phyloP scores from a whole-genome alignment of 2,329 filamentous ascomycete genomes.

The Arthrinium phaeospermum region DNA sequence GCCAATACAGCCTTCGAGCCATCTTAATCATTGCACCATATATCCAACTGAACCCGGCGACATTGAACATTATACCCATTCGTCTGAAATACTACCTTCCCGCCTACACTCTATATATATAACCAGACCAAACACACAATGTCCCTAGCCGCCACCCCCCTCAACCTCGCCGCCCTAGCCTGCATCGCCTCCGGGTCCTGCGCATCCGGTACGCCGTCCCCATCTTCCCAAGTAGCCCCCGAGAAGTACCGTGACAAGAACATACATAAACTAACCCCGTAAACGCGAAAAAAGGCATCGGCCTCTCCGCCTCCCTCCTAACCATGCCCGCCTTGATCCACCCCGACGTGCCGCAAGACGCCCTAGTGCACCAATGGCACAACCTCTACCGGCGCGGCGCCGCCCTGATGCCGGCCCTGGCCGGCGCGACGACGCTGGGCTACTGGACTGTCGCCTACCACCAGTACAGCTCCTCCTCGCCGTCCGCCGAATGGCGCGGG shows the following conservation, averaged over 20 bases:
- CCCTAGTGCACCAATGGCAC: conserved; percentile 44
- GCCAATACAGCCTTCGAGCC: too few species aligned
- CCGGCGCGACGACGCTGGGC: conserved; percentile 37
- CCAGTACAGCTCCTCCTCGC: conserved; percentile 28
- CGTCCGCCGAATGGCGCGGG: conserved; percentile 39
- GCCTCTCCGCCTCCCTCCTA: conserved; percentile 43
- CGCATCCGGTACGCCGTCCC: neutral
- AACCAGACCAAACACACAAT: neutral
- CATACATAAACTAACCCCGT: neutral
- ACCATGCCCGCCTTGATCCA: conserved; percentile 39
- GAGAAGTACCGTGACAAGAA: too few species aligned
- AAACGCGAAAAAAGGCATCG: conserved; percentile 39
- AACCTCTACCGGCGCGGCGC: conserved; percentile 44
- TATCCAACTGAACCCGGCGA: neutral
- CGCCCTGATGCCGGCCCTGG: conserved; percentile 44
- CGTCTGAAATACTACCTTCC: neutral
- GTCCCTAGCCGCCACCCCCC: neutral
- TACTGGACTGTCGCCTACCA: conserved; percentile 46
- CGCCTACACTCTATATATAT: too few species aligned
- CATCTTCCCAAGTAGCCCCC: too few species aligned
- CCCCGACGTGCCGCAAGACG: conserved; percentile 35
- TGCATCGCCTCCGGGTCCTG: conserved; percentile 11
- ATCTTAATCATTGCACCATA: too few species aligned
- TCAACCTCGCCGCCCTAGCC: conserved; percentile 14
- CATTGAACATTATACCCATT: neutral